Evolutionary conservation across 495 filamentous ascomycete genomes (phyloP), one percentile per base, ranked within the genome.

Genomic region (Alectoria sarmentosa): DNA sequence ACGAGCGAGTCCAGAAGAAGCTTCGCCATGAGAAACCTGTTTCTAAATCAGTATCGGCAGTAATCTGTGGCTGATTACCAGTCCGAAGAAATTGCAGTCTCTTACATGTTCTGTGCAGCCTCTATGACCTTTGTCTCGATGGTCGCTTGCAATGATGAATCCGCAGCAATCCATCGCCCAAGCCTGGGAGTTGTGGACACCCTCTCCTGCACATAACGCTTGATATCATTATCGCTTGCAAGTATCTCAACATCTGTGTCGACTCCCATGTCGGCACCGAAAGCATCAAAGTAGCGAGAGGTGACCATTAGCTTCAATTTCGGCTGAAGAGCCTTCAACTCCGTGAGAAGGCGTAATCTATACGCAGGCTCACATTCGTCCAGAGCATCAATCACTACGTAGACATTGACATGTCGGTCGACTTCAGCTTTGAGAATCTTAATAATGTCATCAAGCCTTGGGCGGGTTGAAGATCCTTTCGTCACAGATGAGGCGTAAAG

Each of bases 311-410:
- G 10, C 21, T 65, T 44, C 6, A 56, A 17, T 30, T 46, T 23
- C 2, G 8, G 19, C 21, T 34, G 36, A 14, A 65, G 41, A 23
- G 3, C 21, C 42, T 60, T 41, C n/a, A 65, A 21, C 39, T 65
- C 55, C 6, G 63, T 41, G 11, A 65, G 37, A 9, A 65, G 30
- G 1, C 56, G n/a, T 15, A 44, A 34, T 19, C 28, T 13, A 6
- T 46, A 30, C 7, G 28, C 34, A 4, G 39, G 15, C 1, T 60
- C 38, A 6, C 39, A 56, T 13, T 65, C 55, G 41, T 65, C 63
- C 9, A 65, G 41, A 48, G 63, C 63, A 60, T 65, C 63, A 48
- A 65, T 19, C 0, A 65, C 48, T 10, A 65, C 48, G 17, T 60
- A 65, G 6, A 46, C 63, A 19, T 60, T 60, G 17, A 32, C 32